phyloP scores from a whole-genome alignment of 352 stramenopile species.

The Phytophthora palmivora region DNA sequence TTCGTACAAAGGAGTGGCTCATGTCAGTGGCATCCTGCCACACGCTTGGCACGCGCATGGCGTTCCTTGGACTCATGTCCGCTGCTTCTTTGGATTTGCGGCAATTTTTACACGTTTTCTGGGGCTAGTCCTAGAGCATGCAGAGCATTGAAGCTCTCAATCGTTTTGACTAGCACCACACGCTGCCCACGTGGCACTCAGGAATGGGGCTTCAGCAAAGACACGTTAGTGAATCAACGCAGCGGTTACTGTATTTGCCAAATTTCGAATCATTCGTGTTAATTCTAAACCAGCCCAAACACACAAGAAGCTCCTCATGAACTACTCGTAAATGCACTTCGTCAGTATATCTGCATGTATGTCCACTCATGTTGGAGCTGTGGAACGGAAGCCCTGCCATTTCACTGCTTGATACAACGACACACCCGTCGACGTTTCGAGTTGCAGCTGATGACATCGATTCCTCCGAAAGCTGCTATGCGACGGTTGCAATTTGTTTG shows the following conservation, averaged over 20 bases:
- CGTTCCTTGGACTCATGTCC: neutral
- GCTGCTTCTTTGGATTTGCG: conserved; percentile 10
- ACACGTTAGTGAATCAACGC: conserved; percentile 19
- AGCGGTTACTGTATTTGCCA: neutral
- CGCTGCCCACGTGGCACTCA: conserved; percentile 14
- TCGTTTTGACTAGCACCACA: conserved; percentile 15
- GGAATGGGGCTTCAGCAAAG: conserved; percentile 13
- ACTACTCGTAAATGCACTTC: neutral
- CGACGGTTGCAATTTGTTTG: conserved; percentile 18
- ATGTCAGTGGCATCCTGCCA: neutral
- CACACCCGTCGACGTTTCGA: conserved; percentile 23
- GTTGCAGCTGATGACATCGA: conserved; percentile 18
- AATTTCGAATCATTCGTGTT: too few relatives aligned
- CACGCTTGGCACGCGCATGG: conserved; percentile 1
- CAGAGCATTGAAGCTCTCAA: conserved; percentile 16
- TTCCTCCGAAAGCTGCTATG: conserved; percentile 18
- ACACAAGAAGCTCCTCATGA: neutral
- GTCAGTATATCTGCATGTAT: neutral
- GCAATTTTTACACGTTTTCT: conserved; percentile 3
- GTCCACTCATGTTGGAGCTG: too few relatives aligned
- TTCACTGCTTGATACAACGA: conserved; percentile 3
- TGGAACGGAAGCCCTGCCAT: neutral
- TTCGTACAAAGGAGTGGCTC: neutral
- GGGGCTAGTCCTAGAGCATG: conserved; percentile 5
- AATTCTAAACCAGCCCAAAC: too few relatives aligned